Base-by-base conservation (phyloP, 345 rosid genomes). In the Bretschneidera sinensis region DNA sequence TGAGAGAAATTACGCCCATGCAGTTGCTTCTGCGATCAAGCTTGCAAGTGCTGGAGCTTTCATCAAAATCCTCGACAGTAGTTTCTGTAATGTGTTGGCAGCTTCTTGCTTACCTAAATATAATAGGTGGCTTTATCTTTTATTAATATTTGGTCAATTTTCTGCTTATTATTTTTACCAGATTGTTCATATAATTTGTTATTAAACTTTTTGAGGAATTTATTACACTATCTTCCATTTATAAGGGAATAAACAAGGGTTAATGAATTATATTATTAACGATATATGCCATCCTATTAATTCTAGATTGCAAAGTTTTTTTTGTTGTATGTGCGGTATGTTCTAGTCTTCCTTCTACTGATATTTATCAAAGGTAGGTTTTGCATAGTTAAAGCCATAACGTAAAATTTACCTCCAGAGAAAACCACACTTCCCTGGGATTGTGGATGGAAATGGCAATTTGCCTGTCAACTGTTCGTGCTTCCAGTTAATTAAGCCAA, bases 401-500 rank as follows among this genome's bases (percentile, higher is more conserved):
- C 25, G 21, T 35, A 0, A 34, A 20, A 25, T 21, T 48, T 18
- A 5, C 49, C 24, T 61, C 22, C 71, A 79, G 83, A 74, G 51
- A 35, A 73, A 52, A 11, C 33, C 50, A 2, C 47, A 25, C 49
- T 69, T 65, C 43, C 13, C 71, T 10, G 60, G 59, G 24, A 59
- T 50, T 61, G 34, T 68, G 59, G 78, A 64, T 49, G 69, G 69
- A 33, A 76, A 54, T 55, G 58, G 67, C 57, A 76, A 64, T 68
- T 21, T 62, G 23, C 64, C 75, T 35, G 71, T 64, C 34, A 69
- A 48, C 48, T 61, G 55, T 54, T 70, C 83, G 1, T 76, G 73
- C 63, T 74, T 75, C 51, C 73, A 70, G 70, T 67, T 78, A 63
- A 20, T 54, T 28, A 56, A 79, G 50, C 76, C 84, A 1, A 71